Evolutionary conservation across 345 rosid genomes (phyloP), one percentile per base, ranked within the genome.

Genomic region (Eucalyptus decipiens): DNA sequence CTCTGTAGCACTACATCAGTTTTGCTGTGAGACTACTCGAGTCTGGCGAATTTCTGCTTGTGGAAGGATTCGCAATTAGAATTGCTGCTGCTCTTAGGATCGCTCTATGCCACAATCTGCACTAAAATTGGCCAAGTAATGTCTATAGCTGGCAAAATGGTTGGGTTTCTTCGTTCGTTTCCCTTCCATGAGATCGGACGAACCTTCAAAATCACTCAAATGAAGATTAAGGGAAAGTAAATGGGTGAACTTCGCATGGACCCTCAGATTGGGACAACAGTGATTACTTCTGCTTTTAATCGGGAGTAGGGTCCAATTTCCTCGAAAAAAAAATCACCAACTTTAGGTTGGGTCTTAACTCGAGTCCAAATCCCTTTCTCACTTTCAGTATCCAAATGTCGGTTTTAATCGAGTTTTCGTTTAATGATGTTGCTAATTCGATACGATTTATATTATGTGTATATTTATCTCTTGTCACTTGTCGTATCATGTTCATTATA

Each of bases 291-390:
- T 37, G 0, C 42, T 34, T 34, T 34, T 9, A 34, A 34, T n/a
- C 9, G 37, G 72, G 5, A 32, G 11, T 18, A 8, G 24, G 13
- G 42, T 32, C 24, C 8, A 37, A 37, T 37, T 76, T 40, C 28
- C 40, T 34, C 0, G 8, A 0, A 17, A 50, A 45, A 50, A 49
- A 18, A 19, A 19, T 1, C 26, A 2, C 0, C 26, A 72, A 18
- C 26, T 19, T 34, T 19, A 19, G 28, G 7, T 72, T 9, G 8
- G 26, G 4, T 37, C 4, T 37, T 19, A 19, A 37, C 43, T 37
- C 0, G 0, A 6, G 45, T 1, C 8, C 0, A 1, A 18, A 18
- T 34, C 23, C 13, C 0, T 72, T 72, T 37, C 23, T 34, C 45
- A 19, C 26, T 37, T 72, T 65, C 19, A 21, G 45, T 72, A 19